Evolutionary conservation across 495 filamentous ascomycete genomes (phyloP), one percentile per base, ranked within the genome.

Genomic region (Pyrenula aspistea): DNA sequence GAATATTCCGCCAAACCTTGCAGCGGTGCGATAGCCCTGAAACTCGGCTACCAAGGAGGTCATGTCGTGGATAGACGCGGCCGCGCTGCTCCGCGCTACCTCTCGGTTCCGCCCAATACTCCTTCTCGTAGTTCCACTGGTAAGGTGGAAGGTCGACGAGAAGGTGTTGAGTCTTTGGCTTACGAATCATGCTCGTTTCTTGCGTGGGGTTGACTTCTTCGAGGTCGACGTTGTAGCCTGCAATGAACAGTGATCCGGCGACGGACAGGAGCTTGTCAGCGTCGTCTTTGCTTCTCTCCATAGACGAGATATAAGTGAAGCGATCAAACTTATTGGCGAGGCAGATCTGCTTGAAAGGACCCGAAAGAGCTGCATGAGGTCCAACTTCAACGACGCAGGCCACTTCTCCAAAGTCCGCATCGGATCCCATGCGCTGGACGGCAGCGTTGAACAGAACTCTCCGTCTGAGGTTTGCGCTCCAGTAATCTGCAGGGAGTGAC

Each of bases 331-430:
- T 48, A 19, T 53, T 60, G 51, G 15, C 55, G 21, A 75, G 74
- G 19, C 53, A 60, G 2, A 77, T 81, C 55, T 85, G 77, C 59
- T 76, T 77, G 24, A 85, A 61, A 1, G 84, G 83, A 0, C 79
- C 79, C 53, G 79, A 71, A 0, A 90, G 69, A 1, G 84, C 80
- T 8, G 74, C 67, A 58, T 88, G 85, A 20, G 86, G 83, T 0
- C 86, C 85, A 22, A 87, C 68, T 59, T 88, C 84, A n/a, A 88
- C 52, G 2, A 75, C 22, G 15, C 4, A 4, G 8, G 4, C 15
- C 8, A 42, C 31, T 15, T 42, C 8, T 10, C 53, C 8, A 65
- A 22, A 21, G 57, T 57, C 1, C 10, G n/a, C 8, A 8, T 4
- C 19, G 8, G 50, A 8, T 8, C n/a, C 19, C 19, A 52, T 8